Conservation (phyloP, 2,329 filamentous ascomycete species). For the Botrytis medusae region DNA sequence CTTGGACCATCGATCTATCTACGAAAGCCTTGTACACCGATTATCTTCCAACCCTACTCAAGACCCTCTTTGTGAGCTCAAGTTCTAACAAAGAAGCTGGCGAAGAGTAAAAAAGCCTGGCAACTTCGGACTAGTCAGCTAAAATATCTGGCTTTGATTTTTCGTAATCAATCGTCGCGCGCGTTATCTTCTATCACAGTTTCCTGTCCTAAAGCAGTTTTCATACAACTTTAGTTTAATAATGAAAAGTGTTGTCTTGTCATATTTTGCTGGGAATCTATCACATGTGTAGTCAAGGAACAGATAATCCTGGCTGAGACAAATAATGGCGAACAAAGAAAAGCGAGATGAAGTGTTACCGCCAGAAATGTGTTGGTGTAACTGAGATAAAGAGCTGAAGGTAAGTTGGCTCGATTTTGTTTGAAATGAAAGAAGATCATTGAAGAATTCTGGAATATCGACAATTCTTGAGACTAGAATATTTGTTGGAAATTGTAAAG, state of each 20-base stretch:
- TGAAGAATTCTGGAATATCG: not conserved
- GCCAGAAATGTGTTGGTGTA: not conserved
- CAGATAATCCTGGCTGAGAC: not conserved
- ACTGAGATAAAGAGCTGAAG: not conserved
- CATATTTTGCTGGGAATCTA: not conserved
- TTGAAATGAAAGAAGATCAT: not conserved
- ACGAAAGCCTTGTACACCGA: not conserved
- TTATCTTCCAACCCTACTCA: not conserved
- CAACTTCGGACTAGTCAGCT: not conserved
- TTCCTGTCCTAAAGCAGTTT: not conserved
- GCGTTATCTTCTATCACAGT: not conserved
- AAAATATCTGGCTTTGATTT: not conserved
- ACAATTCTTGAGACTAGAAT: too few relatives aligned
- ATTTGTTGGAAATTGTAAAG: too few relatives aligned
- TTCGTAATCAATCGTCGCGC: not conserved
- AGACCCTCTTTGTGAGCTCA: not conserved
- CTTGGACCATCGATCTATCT: not conserved
- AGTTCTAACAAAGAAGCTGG: not conserved
- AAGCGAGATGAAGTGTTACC: not conserved
- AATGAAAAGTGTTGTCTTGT: not conserved
- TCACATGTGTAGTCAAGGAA: not conserved
- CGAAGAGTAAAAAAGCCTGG: not conserved
- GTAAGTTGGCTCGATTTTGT: not conserved
- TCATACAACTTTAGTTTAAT: not conserved
- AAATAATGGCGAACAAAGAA: slow-evolving; percentile 1